phyloP scores from a whole-genome alignment of 140 eudicot species.

The Flaveria floridana region DNA sequence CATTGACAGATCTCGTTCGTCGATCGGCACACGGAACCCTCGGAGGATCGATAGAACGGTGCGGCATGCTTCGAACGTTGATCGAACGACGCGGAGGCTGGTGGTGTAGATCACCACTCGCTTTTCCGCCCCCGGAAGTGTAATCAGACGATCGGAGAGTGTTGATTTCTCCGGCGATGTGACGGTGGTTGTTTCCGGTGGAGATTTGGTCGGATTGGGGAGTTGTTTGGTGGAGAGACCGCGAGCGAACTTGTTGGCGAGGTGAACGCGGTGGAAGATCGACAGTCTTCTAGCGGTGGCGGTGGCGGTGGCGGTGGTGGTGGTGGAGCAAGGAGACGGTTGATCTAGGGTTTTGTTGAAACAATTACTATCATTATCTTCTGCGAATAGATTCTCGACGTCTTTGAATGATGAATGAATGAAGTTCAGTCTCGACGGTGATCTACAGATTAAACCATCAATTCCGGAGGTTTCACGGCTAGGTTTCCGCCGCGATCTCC shows the following conservation, averaged over 20 bases:
- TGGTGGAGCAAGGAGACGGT: background rate
- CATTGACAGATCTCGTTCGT: slow-evolving; percentile 62
- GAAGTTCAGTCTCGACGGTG: slow-evolving; percentile 26
- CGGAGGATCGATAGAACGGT: slow-evolving; percentile 45
- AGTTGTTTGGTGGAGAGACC: slow-evolving; percentile 23
- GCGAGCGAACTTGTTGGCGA: slow-evolving; percentile 32
- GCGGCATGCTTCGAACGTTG: slow-evolving; percentile 56
- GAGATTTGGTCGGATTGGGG: background rate
- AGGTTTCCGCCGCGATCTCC: slow-evolving; percentile 34
- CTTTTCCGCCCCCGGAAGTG: slow-evolving; percentile 45
- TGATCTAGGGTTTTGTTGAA: slow-evolving; percentile 32
- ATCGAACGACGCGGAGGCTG: slow-evolving; percentile 51
- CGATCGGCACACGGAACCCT: slow-evolving; percentile 51
- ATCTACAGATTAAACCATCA: slow-evolving; percentile 26
- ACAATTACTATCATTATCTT: background rate
- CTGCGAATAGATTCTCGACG: slow-evolving; percentile 32
- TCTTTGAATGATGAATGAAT: slow-evolving; percentile 38
- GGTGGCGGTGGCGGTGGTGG: no score
- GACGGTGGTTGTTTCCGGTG: slow-evolving; percentile 12
- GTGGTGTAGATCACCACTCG: slow-evolving; percentile 52
- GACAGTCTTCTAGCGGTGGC: slow-evolving; percentile 22
- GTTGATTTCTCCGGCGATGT: background rate
- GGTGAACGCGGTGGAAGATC: slow-evolving; percentile 46
- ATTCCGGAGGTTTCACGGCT: slow-evolving; percentile 18
- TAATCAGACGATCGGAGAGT: slow-evolving; percentile 27